These are phyloP conservation scores for Claviceps capensis DNA, from an alignment of 2,329 filamentous ascomycete genomes.

Conservation along the genomic window DNA sequence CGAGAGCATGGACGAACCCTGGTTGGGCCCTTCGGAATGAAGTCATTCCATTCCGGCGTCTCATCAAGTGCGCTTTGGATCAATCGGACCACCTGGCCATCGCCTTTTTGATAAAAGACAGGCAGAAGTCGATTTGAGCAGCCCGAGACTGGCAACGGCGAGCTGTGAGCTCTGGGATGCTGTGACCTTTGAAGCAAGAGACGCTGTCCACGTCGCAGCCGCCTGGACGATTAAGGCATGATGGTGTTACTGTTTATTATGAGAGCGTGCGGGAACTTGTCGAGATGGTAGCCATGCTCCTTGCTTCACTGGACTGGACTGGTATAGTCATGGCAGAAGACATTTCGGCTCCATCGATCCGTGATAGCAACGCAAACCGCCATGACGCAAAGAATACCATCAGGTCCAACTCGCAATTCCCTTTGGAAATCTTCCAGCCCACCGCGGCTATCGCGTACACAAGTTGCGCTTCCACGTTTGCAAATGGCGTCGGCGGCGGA, in stretches of 20 bases:
- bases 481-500: slow-evolving; percentile 8
- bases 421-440: too few species aligned
- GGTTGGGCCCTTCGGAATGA: background rate
- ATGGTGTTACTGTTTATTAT: background rate
- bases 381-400: background rate
- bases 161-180: background rate
- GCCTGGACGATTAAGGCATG: background rate
- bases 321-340: background rate
- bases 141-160: background rate
- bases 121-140: background rate
- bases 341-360: background rate
- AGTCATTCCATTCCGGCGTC: background rate
- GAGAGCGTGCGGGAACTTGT: background rate
- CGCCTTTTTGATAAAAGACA: background rate
- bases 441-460: background rate
- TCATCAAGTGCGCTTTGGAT: background rate
- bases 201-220: background rate
- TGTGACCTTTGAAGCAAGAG: background rate
- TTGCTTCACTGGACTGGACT: background rate
- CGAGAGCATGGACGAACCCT: background rate
- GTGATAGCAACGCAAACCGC: background rate
- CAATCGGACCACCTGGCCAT: background rate
- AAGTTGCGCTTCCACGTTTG: background rate
- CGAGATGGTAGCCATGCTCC: background rate
- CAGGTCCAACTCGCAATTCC: background rate